These are phyloP conservation scores for Kingdonia uniflora DNA, from an alignment of 164 flowering plant species.

Conservation along the genomic window DNA sequence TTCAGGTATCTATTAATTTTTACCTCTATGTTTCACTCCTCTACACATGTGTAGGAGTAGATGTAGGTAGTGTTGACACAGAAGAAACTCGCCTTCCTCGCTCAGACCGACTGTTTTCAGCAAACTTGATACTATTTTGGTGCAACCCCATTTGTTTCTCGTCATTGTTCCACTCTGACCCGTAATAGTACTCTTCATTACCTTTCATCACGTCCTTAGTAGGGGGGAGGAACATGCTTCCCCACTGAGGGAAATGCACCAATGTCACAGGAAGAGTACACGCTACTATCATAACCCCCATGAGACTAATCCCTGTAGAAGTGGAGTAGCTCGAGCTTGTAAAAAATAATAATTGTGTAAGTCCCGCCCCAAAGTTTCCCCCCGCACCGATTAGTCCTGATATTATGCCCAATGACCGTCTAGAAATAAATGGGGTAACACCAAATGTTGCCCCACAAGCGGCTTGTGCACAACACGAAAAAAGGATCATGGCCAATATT, in stretches of 20 bases:
- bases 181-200: slow-evolving; percentile 45
- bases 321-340: slow-evolving; percentile 39
- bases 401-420: slow-evolving; percentile 65
- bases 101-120: slow-evolving; percentile 62
- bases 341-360: slow-evolving; percentile 65
- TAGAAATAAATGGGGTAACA: slow-evolving; percentile 60
- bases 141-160: slow-evolving; percentile 59
- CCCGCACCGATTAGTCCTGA: slow-evolving; percentile 77
- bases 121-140: slow-evolving; percentile 49
- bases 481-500: slow-evolving; percentile 48
- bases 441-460: slow-evolving; percentile 77
- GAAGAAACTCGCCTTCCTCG: slow-evolving; percentile 41
- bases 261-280: slow-evolving; percentile 54
- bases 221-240: slow-evolving; percentile 67
- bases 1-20: too few relatives aligned
- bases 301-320: slow-evolving; percentile 36
- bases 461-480: slow-evolving; percentile 67
- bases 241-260: slow-evolving; percentile 80
- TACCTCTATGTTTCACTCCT: too few relatives aligned
- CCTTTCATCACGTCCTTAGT: slow-evolving; percentile 26
- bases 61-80: too few relatives aligned
- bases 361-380: slow-evolving; percentile 66
- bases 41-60: too few relatives aligned
- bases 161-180: slow-evolving; percentile 50
- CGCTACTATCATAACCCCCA: slow-evolving; percentile 58